Conservation (phyloP, 208 protist species). For the Acanthamoeba triangularis region DNA sequence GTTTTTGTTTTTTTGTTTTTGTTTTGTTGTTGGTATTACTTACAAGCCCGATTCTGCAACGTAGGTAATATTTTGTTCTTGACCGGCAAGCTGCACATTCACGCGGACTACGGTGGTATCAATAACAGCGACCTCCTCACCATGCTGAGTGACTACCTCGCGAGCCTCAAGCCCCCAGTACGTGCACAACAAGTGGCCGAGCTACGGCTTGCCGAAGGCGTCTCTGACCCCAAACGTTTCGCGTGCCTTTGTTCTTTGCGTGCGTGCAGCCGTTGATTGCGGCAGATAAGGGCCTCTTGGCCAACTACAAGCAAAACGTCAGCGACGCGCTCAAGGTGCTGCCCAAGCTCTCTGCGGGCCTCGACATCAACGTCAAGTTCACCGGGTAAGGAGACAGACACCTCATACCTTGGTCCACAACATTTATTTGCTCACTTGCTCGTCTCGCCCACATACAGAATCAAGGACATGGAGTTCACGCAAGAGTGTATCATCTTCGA, state of each 20-base stretch:
- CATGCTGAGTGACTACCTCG: constrained; percentile 10
- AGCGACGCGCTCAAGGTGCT: constrained; percentile 32
- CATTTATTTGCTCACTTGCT: background rate
- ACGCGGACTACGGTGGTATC: constrained; percentile 51
- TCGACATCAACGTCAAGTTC: constrained; percentile 64
- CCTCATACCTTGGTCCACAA: background rate
- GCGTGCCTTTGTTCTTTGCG: background rate
- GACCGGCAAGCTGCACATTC: constrained; percentile 61
- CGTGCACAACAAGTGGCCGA: background rate
- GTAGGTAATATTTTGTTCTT: constrained; percentile 71
- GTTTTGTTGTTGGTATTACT: background rate
- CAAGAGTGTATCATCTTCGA: constrained; percentile 65
- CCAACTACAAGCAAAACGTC: constrained; percentile 59
- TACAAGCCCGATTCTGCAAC: background rate
- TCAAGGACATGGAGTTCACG: constrained; percentile 58
- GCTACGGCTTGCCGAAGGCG: background rate
- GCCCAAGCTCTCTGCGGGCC: constrained; percentile 49
- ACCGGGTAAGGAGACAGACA: background rate
- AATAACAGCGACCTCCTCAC: constrained; percentile 64
- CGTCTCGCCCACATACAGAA: background rate
- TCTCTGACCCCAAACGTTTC: background rate
- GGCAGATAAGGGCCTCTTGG: constrained; percentile 20
- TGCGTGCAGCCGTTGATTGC: constrained; percentile 9
- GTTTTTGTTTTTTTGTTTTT: background rate
- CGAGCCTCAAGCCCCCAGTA: constrained; percentile 61